Evolutionary conservation across 495 filamentous ascomycete species (phyloP).

Genomic region (Tuber umbilicatum): DNA sequence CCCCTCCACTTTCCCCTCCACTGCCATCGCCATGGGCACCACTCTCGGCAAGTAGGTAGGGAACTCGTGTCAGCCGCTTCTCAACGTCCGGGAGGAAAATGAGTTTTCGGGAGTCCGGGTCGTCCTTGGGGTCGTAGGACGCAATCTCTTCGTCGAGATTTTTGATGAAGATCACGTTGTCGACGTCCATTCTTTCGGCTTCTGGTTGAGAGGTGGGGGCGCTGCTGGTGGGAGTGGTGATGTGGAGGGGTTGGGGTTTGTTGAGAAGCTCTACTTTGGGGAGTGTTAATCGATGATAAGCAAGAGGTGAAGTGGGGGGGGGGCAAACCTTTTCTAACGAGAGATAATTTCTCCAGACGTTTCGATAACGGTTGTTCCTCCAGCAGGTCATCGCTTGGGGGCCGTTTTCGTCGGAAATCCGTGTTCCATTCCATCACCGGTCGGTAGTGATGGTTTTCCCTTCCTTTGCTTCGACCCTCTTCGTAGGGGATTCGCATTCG

Average conservation of each 20-base stretch:
- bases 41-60: slow-evolving; percentile 41
- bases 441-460: not conserved
- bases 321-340: slow-evolving; percentile 56
- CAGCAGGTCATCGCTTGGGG: slow-evolving; percentile 29
- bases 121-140: slow-evolving; percentile 50
- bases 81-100: slow-evolving; percentile 80
- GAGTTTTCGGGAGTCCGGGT: slow-evolving; percentile 50
- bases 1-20: slow-evolving; percentile 17
- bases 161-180: slow-evolving; percentile 88
- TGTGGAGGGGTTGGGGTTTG: slow-evolving; percentile 28
- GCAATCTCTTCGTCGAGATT: slow-evolving; percentile 81
- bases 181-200: slow-evolving; percentile 70
- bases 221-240: slow-evolving; percentile 30
- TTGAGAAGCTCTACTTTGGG: slow-evolving; percentile 17
- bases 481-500: not conserved
- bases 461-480: not conserved
- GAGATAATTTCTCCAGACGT: slow-evolving; percentile 69
- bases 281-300: slow-evolving; percentile 8
- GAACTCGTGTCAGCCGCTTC: slow-evolving; percentile 67
- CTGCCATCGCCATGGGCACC: slow-evolving; percentile 1
- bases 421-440: slow-evolving; percentile 37
- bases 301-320: not conserved
- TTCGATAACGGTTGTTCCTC: slow-evolving; percentile 59
- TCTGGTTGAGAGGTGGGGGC: slow-evolving; percentile 22
- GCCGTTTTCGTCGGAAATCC: slow-evolving; percentile 33